phyloP scores from a whole-genome alignment of 2,329 filamentous ascomycete species.

The Phaeosphaeriaceae sp. region DNA sequence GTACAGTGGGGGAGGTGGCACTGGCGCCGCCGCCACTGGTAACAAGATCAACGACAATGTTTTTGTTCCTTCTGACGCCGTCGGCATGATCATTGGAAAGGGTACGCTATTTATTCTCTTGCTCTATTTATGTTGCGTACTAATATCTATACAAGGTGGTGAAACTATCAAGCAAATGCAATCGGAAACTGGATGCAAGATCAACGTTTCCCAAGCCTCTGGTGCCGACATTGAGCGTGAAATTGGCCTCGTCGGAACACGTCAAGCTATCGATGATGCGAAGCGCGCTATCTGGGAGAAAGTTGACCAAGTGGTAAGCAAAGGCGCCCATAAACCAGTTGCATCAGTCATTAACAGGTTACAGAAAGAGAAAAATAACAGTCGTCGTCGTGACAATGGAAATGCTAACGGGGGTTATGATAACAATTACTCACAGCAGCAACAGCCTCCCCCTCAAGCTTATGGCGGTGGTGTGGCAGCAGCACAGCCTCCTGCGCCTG shows the following conservation, averaged over 20 bases:
- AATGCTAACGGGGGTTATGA: slow-evolving; percentile 38
- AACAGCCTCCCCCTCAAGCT: slow-evolving; percentile 41
- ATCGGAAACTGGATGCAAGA: slow-evolving; percentile 85
- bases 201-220: slow-evolving; percentile 85
- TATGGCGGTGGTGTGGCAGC: slow-evolving; percentile 37
- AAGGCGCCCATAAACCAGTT: not conserved
- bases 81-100: slow-evolving; percentile 97
- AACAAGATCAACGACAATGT: slow-evolving; percentile 80
- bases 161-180: slow-evolving; percentile 97
- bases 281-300: slow-evolving; percentile 90
- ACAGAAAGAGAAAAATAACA: slow-evolving; percentile 57
- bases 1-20: slow-evolving; percentile 48
- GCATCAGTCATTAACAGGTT: slow-evolving; percentile 21
- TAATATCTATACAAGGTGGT: slow-evolving; percentile 60
- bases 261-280: slow-evolving; percentile 78
- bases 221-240: slow-evolving; percentile 83
- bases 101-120: slow-evolving; percentile 49
- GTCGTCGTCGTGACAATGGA: slow-evolving; percentile 47
- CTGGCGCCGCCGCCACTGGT: slow-evolving; percentile 49
- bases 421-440: slow-evolving; percentile 57
- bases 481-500: slow-evolving; percentile 34
- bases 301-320: slow-evolving; percentile 82
- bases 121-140: slow-evolving; percentile 2
- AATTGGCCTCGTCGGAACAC: slow-evolving; percentile 81
- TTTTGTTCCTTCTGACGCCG: slow-evolving; percentile 85